Percentiles rank a stretch among this genome's conserved stretches.
These are phyloP conservation scores for Immersiporthe knoxdaviesiana DNA, from an alignment of 2,329 filamentous ascomycete genomes.

Conservation along the genomic window DNA sequence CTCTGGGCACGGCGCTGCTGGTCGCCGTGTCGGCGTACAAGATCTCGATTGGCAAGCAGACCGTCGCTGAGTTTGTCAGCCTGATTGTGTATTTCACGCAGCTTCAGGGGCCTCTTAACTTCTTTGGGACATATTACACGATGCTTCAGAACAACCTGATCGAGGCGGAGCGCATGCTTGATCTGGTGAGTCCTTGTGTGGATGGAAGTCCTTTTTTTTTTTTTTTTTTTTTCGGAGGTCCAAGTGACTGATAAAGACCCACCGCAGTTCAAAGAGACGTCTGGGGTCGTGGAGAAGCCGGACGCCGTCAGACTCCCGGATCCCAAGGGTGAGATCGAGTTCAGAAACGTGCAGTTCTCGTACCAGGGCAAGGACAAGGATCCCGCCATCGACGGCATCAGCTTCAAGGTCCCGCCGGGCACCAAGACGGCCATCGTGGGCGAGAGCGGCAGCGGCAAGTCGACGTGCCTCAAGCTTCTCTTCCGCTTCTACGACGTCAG, in stretches of 20 bases:
- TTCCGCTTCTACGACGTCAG: constrained; percentile 56
- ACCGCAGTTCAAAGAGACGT: constrained; percentile 46
- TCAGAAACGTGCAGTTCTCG: constrained; percentile 48
- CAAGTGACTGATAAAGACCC: neutral
- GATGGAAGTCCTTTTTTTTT: too few species aligned
- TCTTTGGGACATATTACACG: constrained; percentile 57
- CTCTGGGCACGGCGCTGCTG: constrained; percentile 61
- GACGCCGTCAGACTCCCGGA: constrained; percentile 41
- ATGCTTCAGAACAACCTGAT: constrained; percentile 52
- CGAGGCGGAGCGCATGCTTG: constrained; percentile 50
- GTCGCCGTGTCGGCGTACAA: constrained; percentile 66
- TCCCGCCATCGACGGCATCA: constrained; percentile 44
- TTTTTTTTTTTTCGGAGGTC: too few species aligned
- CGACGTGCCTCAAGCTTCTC: constrained; percentile 52
- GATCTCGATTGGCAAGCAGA: constrained; percentile 57
- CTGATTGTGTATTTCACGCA: constrained; percentile 64
- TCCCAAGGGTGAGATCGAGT: constrained; percentile 44
- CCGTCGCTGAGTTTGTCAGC: constrained; percentile 60
- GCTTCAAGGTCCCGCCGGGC: constrained; percentile 47
- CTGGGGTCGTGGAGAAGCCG: constrained; percentile 47
- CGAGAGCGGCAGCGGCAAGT: constrained; percentile 52
- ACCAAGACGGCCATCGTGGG: constrained; percentile 52
- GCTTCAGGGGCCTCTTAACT: constrained; percentile 63
- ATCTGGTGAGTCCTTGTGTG: constrained; percentile 34
- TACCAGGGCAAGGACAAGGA: constrained; percentile 45